Conservation (phyloP, 2,329 filamentous ascomycete genomes). For the Aspergillus sp. region DNA sequence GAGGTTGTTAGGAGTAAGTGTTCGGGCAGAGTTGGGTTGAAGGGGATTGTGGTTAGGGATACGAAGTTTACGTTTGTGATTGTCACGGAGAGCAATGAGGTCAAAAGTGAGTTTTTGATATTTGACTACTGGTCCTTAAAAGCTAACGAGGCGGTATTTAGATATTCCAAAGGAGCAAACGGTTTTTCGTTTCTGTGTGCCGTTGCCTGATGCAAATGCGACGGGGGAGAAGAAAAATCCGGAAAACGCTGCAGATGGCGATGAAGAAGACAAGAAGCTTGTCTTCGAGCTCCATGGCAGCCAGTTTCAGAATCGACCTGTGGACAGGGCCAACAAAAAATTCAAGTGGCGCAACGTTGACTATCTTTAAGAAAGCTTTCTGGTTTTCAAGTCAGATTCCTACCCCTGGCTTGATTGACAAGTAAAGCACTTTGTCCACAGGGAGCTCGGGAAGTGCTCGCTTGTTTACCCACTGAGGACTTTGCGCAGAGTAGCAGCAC, state of each 20-base stretch:
- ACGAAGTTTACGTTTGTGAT: constrained; percentile 83
- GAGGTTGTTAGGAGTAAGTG: constrained; percentile 82
- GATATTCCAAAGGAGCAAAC: constrained; percentile 87
- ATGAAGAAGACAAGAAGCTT: constrained; percentile 48
- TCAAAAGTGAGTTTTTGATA: constrained; percentile 59
- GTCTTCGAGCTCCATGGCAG: constrained; percentile 85
- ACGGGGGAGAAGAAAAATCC: constrained; percentile 7
- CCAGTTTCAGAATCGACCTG: constrained; percentile 78
- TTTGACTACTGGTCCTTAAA: not conserved
- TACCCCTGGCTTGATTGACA: not conserved
- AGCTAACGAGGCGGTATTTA: constrained; percentile 22
- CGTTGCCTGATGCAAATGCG: constrained; percentile 37
- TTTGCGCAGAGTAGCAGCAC: not conserved
- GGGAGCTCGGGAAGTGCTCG: not conserved
- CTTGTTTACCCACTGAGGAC: not conserved
- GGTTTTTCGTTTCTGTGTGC: constrained; percentile 74
- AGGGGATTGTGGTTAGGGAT: constrained; percentile 86
- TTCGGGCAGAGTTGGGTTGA: constrained; percentile 75
- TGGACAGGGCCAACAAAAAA: constrained; percentile 85
- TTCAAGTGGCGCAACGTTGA: constrained; percentile 82
- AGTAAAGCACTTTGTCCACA: not conserved
- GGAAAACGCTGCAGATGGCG: constrained; percentile 17
- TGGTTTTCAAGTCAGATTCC: not conserved
- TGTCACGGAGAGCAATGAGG: constrained; percentile 66
- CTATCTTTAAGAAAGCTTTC: constrained; percentile 58